These are phyloP conservation scores for Eucalyptus marginata DNA, from an alignment of 345 rosid genomes.

Conservation along the genomic window DNA sequence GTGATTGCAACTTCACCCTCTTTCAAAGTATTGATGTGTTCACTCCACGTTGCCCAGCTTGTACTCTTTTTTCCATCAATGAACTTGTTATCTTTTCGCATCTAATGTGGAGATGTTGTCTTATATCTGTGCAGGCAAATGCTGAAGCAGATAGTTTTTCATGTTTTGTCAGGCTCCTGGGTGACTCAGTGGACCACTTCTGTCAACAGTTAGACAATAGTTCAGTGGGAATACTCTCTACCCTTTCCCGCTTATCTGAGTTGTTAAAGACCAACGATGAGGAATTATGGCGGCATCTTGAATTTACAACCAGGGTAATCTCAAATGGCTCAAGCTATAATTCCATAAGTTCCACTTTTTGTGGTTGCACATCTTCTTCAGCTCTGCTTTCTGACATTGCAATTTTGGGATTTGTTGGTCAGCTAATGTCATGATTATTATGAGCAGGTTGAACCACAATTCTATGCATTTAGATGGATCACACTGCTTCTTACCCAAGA, in stretches of 20 bases:
- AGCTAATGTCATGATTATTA: neutral
- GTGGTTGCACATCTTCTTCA: neutral
- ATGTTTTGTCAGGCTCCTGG: constrained; percentile 45
- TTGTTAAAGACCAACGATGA: constrained; percentile 47
- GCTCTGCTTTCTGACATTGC: neutral
- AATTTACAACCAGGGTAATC: constrained; percentile 35
- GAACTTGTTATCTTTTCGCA: neutral
- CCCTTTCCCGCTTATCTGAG: constrained; percentile 48
- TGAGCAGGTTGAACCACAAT: constrained; percentile 59
- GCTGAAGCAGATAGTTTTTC: constrained; percentile 34
- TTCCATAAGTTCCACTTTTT: neutral
- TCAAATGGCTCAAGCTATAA: neutral
- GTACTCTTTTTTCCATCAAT: neutral
- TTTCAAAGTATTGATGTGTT: neutral
- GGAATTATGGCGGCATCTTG: constrained; percentile 66
- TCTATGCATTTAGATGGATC: constrained; percentile 64
- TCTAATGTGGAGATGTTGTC: neutral
- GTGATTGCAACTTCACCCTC: neutral
- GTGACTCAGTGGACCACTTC: constrained; percentile 69
- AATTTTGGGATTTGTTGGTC: neutral
- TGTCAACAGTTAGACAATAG: constrained; percentile 66
- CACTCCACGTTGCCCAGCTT: neutral
- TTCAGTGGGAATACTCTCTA: constrained; percentile 52
- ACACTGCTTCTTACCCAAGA: constrained; percentile 69
- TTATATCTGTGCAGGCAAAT: constrained; percentile 22